Base-by-base conservation (phyloP, 2,329 filamentous ascomycete genomes). In the Aspergillus felis region DNA sequence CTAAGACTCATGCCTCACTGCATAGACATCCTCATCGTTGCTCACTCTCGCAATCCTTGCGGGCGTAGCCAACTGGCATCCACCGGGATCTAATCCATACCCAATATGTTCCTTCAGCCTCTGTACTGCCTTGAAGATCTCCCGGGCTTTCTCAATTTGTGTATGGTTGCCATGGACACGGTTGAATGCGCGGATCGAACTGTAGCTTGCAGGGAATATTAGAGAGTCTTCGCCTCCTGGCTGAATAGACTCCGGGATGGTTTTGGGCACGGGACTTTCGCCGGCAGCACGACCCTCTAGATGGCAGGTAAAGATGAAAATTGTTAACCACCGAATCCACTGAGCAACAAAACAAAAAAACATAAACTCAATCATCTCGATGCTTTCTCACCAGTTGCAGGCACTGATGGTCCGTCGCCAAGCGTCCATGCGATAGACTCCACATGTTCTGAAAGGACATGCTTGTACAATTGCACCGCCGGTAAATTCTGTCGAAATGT, bases 351-450 rank as follows among this genome's bases (percentile, higher is more conserved):
- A 77, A n/a, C 65, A 62, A 53, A 66, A 42, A 63, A 61, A 78
- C 76, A 62, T 52, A 63, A 71, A 65, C 50, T 69, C 55, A 56
- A 60, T 61, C 55, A 65, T 63, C 54, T 29, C 50, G 42, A 62
- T 62, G 57, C 55, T 58, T 65, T 76, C 81, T 82, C 79, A 87
- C 84, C 83, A 74, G 79, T 80, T 65, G 79, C 72, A 59, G 79
- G 79, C 57, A 79, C 78, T 50, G 76, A 76, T 46, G 83, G 84
- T 53, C 85, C 84, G 72, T 87, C 84, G n/a, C 84, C 84, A 47
- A 82, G 74, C 62, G 78, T 74, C 80, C 82, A 83, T n/a, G 81
- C 81, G 47, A 85, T 65, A 20, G 79, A 74, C 22, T 71, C 68
- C n/a, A 87, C 66, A 68, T 87, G 85, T 22, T 65, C 67, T 32